Evolutionary conservation across 2,329 filamentous ascomycete species (phyloP).

Genomic region (Fusarium scirpi): DNA sequence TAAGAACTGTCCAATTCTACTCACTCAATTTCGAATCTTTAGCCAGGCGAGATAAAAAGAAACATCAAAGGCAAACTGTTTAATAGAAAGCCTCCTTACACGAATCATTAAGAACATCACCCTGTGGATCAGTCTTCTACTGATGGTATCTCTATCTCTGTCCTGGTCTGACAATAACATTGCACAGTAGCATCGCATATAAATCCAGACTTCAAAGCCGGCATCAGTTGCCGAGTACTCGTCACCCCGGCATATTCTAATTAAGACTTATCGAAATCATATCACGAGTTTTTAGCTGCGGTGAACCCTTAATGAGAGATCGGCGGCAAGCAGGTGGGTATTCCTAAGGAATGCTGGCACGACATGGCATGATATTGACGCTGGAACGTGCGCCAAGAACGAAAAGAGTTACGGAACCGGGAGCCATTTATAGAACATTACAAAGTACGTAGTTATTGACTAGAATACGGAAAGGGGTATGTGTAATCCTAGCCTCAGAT

Average conservation of each 20-base stretch:
- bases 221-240: background rate
- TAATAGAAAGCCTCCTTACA: background rate
- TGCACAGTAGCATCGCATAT: background rate
- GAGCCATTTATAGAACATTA: conserved; percentile 35
- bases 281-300: conserved; percentile 14
- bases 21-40: background rate
- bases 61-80: background rate
- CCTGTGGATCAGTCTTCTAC: background rate
- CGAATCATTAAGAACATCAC: background rate
- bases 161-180: background rate
- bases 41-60: background rate
- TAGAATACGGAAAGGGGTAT: conserved; percentile 49
- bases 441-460: conserved; percentile 37
- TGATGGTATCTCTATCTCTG: background rate
- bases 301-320: conserved; percentile 12
- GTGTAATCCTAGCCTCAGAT: conserved; percentile 43
- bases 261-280: background rate
- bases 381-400: conserved; percentile 9
- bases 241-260: background rate
- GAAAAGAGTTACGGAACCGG: background rate
- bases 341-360: conserved; percentile 17
- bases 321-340: conserved; percentile 12
- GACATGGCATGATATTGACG: conserved; percentile 23
- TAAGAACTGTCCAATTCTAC: background rate
- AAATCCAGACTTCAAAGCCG: background rate